A percentile compares a stretch with the other conserved stretches of the same genome.
Conservation (phyloP, 192 early-diverging fungal species). For the Lobulomyces angularis region DNA sequence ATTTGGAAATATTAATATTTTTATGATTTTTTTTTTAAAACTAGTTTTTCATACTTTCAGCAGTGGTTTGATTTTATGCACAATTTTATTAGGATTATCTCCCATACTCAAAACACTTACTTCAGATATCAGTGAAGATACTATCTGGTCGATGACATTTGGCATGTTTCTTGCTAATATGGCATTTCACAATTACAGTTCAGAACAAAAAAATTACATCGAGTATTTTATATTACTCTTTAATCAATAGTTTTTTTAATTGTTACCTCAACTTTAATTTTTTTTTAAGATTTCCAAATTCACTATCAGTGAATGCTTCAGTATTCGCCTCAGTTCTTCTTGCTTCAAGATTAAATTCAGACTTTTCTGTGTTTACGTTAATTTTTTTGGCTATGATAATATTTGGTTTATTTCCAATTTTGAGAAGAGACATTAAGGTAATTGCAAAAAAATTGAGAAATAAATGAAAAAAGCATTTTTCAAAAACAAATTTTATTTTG, state of each 20-base stretch:
- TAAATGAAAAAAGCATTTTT: too few species aligned
- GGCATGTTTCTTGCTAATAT: conserved; percentile 75
- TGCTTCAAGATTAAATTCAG: conserved; percentile 70
- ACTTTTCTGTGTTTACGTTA: conserved; percentile 78
- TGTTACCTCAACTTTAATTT: conserved; percentile 10
- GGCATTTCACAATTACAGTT: conserved; percentile 80
- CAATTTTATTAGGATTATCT: conserved; percentile 68
- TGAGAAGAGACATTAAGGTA: too few species aligned
- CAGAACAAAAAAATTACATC: conserved; percentile 28
- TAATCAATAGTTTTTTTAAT: conserved; percentile 7
- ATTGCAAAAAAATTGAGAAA: too few species aligned
- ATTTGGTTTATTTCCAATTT: conserved; percentile 92
- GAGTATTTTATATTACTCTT: conserved; percentile 21
- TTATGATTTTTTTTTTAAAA: too few species aligned
- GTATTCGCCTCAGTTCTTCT: conserved; percentile 88
- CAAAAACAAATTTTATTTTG: too few species aligned
- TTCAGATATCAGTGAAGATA: conserved; percentile 74
- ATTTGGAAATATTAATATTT: too few species aligned
- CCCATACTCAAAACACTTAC: conserved; percentile 88
- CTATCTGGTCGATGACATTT: conserved; percentile 84
- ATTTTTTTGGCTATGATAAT: conserved; percentile 76
- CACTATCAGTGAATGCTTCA: conserved; percentile 92
- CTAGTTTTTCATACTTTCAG: conserved; percentile 1
- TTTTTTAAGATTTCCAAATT: conserved; percentile 64
- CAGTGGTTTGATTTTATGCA: conserved; percentile 43